These are phyloP conservation scores for Thelonectria blattea DNA, from an alignment of 2,329 filamentous ascomycete species.

Conservation along the genomic window DNA sequence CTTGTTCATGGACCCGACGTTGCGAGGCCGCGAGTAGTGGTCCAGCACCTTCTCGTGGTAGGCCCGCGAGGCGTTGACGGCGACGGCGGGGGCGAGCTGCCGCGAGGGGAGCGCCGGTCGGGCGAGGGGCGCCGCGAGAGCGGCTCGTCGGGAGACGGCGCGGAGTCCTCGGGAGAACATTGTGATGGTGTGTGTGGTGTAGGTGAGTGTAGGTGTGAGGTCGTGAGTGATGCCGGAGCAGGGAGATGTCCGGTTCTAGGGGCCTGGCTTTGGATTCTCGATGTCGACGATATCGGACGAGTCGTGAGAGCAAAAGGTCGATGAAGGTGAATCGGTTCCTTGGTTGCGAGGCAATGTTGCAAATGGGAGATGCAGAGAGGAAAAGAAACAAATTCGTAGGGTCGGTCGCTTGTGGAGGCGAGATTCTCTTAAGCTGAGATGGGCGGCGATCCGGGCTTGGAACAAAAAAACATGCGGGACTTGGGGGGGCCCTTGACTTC, in stretches of 20 bases:
- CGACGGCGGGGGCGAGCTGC: slow-evolving; percentile 49
- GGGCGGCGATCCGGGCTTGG: slow-evolving; percentile 31
- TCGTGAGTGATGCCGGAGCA: not conserved
- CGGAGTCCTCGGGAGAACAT: slow-evolving; percentile 57
- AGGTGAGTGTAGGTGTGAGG: slow-evolving; percentile 9
- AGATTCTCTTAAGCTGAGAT: slow-evolving; percentile 23
- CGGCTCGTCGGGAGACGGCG: slow-evolving; percentile 51
- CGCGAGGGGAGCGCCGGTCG: slow-evolving; percentile 48
- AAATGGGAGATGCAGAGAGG: slow-evolving; percentile 6
- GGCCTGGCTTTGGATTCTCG: not conserved
- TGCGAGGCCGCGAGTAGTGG: slow-evolving; percentile 60
- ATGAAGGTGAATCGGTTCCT: not conserved
- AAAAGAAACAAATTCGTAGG: slow-evolving; percentile 12
- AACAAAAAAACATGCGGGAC: slow-evolving; percentile 41
- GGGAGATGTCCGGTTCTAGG: slow-evolving; percentile 1
- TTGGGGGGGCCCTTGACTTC: slow-evolving; percentile 20
- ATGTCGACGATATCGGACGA: not conserved
- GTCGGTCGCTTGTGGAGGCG: slow-evolving; percentile 27
- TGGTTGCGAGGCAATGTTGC: not conserved
- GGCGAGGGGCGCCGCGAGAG: slow-evolving; percentile 47
- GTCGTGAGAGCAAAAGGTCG: slow-evolving; percentile 8
- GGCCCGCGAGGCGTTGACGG: slow-evolving; percentile 50
- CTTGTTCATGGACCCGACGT: slow-evolving; percentile 69
- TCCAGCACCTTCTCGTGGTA: slow-evolving; percentile 62
- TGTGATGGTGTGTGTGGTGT: slow-evolving; percentile 30